A percentile compares a stretch with the other conserved stretches of the same genome.
These are phyloP conservation scores for Cotoneaster glaucophyllus DNA, from an alignment of 306 rosid species.

Conservation along the genomic window DNA sequence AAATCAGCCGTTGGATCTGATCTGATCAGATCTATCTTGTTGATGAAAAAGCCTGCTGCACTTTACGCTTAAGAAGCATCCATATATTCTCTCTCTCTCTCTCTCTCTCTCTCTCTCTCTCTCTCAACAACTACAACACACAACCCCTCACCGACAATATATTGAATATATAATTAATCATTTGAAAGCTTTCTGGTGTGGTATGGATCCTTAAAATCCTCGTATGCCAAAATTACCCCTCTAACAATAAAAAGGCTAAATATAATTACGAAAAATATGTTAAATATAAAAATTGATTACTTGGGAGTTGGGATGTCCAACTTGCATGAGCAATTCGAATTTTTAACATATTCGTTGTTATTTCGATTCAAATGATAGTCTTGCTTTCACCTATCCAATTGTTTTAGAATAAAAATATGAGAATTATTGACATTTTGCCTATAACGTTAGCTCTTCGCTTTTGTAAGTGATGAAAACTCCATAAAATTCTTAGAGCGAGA, in stretches of 20 bases:
- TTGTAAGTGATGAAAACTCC: no score
- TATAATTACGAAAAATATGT: background rate
- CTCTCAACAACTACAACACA: background rate
- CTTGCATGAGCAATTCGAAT: background rate
- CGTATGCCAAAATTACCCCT: background rate
- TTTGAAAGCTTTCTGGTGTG: background rate
- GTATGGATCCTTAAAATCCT: background rate
- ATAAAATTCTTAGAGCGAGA: no score
- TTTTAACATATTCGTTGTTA: background rate
- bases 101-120: background rate
- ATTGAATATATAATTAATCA: background rate
- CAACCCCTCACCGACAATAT: constrained; percentile 25
- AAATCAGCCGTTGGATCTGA: constrained; percentile 14
- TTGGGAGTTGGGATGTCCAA: background rate
- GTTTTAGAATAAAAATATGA: background rate
- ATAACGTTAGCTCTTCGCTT: no score
- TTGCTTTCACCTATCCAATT: background rate
- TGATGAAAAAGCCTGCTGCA: background rate
- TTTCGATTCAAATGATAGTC: no score
- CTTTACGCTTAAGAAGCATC: constrained; percentile 16
- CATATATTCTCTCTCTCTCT: background rate
- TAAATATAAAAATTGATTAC: background rate
- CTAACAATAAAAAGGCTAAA: background rate
- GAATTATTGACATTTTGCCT: background rate
- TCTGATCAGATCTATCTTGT: background rate